A percentile compares a stretch with the other conserved stretches of the same genome.
Conservation (phyloP, 306 rosid species). For the Medicago ruthenica region DNA sequence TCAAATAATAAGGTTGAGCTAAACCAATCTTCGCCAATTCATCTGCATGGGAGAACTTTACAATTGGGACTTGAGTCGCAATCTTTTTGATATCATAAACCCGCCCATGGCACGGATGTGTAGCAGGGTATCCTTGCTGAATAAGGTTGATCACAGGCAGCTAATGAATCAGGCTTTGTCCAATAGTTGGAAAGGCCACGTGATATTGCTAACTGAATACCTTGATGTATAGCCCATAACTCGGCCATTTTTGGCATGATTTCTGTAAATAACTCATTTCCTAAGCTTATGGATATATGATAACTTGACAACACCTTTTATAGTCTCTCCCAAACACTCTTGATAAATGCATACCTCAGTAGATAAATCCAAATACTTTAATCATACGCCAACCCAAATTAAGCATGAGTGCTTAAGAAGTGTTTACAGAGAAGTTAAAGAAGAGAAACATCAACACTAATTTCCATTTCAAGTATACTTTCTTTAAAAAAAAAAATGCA, state of each 20-base stretch:
- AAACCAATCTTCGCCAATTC: background rate
- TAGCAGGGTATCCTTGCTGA: background rate
- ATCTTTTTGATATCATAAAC: background rate
- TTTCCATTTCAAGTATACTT: background rate
- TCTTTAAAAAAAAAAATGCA: background rate
- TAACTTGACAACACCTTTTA: background rate
- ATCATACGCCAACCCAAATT: background rate
- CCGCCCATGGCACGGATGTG: background rate
- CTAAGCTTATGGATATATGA: background rate
- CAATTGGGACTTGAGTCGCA: background rate
- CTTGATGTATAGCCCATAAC: background rate
- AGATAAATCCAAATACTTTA: too few species aligned
- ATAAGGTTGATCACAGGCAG: background rate
- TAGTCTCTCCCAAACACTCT: background rate
- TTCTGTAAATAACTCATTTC: background rate
- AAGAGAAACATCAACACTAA: background rate
- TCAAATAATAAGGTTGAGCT: background rate
- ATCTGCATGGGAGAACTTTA: background rate
- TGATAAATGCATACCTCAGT: background rate
- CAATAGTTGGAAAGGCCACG: background rate
- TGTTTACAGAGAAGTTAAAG: background rate
- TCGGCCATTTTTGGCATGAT: background rate
- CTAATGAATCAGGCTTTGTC: background rate
- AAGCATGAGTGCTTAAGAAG: background rate
- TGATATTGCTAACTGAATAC: background rate